Evolutionary conservation across 139 green algal species (phyloP).

Genomic region (Tetradesmus obliquus): DNA sequence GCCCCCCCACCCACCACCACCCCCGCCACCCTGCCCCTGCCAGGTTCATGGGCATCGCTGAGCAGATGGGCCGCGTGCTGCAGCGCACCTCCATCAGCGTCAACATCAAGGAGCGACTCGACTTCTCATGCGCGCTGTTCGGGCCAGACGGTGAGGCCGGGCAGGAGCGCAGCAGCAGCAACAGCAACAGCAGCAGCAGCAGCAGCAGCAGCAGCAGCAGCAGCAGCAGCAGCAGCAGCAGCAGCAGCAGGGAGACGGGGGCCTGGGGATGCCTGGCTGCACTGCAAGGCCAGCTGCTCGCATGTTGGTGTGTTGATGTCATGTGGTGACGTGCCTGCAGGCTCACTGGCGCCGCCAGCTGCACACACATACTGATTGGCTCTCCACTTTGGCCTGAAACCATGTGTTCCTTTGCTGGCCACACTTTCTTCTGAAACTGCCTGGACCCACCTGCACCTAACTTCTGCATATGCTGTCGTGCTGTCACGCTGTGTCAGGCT

Average conservation of each 20-base stretch:
- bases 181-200: too few relatives aligned
- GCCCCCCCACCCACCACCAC: not conserved
- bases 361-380: too few relatives aligned
- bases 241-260: too few relatives aligned
- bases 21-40: not conserved
- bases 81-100: constrained; percentile 94
- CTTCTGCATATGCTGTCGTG: not conserved
- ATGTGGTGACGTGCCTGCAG: not conserved
- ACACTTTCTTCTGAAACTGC: not conserved
- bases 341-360: constrained; percentile 72
- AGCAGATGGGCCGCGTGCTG: constrained; percentile 98
- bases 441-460: not conserved
- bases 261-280: too few relatives aligned
- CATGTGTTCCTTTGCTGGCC: too few relatives aligned
- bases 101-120: constrained; percentile 99
- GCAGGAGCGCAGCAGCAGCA: too few relatives aligned
- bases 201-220: too few relatives aligned
- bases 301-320: not conserved
- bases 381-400: too few relatives aligned
- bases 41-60: constrained; percentile 98
- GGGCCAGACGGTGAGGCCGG: constrained; percentile 69
- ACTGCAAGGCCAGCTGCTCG: too few relatives aligned
- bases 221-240: too few relatives aligned
- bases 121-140: constrained; percentile 98
- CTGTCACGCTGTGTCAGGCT: constrained; percentile 45